Base-by-base conservation (phyloP, 805 yeast genomes). In the Komagataella ulmi region DNA sequence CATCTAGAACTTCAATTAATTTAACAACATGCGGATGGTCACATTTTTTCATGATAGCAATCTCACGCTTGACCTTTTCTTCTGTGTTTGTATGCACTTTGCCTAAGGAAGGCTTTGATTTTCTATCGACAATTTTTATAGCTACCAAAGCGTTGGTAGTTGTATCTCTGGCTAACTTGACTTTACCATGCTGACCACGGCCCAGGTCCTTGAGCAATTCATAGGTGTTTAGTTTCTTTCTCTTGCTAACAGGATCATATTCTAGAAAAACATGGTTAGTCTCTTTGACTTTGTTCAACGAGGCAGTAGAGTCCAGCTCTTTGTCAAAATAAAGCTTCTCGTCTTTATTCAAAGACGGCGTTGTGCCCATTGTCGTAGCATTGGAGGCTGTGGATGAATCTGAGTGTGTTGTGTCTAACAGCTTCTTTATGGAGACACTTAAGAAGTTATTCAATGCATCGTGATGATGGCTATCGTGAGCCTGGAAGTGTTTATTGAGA, bases 111-210 rank as follows among this genome's bases (percentile, higher is more conserved):
- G 80, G 81, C 48, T 77, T 70, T 1, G 77, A 80, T 50, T 79
- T 79, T 51, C 97, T 75, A 66, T 88, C 90, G 47, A 93, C 88
- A 50, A 93, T 87, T 64, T 93, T 93, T 52, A 93, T 89, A 3
- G 99, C 99, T n/a, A 88, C 96, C 36, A 79, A 70, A 56, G 76
- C 81, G 47, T 76, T 72, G 5, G 75, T 66, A n/a, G 76, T 72
- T 51, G 83, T 66, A 62, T 90, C 91, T 54, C 77, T 77, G 0
- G 95, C 99, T 17, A 93, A 73, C 64, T 93, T 93, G 46, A 93
- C 99, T 65, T 88, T 91, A n/a, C 99, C 98, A 67, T 91, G 98
- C 65, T 90, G 96, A n/a, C 99, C 99, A 43, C 86, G 75, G 8
- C 99, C 99, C 24, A 93, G 73, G 67, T 90, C 97, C 23, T 77